Evolutionary conservation across 108 stramenopile genomes (phyloP), one percentile per base, ranked within the genome.

Genomic region (Nitzschia sp.): DNA sequence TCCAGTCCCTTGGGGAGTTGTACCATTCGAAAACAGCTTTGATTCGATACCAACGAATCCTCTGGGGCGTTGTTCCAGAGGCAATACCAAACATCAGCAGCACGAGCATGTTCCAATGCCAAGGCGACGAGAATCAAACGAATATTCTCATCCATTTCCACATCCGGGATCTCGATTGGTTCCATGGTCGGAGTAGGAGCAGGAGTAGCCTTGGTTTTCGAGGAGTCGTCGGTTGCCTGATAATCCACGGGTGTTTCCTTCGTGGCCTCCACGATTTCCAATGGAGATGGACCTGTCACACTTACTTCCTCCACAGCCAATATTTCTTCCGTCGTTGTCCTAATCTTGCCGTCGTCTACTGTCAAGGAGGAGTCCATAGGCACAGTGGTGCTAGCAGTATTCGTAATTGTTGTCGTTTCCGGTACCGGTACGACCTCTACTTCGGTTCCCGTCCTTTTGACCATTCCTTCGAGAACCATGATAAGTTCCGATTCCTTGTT

Each of bases 1-100:
- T 64, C 31, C 3, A 6, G 15, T 36, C 3, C 28, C 34, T 56
- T 32, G 19, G 54, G 69, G 50, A 58, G 52, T 33, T 30, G 22
- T 15, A 47, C 69, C 86, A 88, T 86, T 53, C 90, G 78, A 69
- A 91, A 91, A 53, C 73, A 85, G 11, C 63, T 75, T 27, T 30
- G 34, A 48, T 74, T 81, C 27, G 80, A 63, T 19, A 32, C 52
- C 31, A 77, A 80, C 17, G 70, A 22, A 25, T 66, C 0, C 22
- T 66, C 23, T 1, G 72, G 71, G 1, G 74, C 67, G 5, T 71
- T 63, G 33, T 90, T 67, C 66, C 80, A 74, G 67, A 91, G 69
- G 30, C 83, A 85, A 78, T 87, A 92, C 73, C 76, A 83, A 44
- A 87, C 77, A 70, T 81, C 65, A 45, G 58, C 72, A 15, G 78